phyloP scores from a whole-genome alignment of 1,139 yeast genomes.

The Diutina rugosa region DNA sequence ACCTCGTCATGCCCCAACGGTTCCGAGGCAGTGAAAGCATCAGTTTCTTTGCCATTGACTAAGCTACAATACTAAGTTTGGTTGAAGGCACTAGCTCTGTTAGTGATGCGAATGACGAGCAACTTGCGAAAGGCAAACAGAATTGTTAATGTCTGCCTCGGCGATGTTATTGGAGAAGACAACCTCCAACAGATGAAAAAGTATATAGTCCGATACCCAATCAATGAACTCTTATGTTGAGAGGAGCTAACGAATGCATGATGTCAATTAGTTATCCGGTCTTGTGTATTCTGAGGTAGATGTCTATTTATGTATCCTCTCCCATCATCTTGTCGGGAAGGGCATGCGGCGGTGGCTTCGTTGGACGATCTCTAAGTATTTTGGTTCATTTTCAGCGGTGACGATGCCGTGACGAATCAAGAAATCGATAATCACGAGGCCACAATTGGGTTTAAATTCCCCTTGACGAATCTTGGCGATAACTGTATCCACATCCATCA shows the following conservation, averaged over 20 bases:
- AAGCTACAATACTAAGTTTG: not conserved
- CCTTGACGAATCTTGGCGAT: constrained; percentile 30
- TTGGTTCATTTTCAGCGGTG: constrained; percentile 47
- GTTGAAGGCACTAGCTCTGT: no score
- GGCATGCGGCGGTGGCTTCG: constrained; percentile 61
- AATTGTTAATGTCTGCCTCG: no score
- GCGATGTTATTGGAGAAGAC: no score
- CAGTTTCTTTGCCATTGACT: not conserved
- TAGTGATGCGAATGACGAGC: no score
- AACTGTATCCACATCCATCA: constrained; percentile 51
- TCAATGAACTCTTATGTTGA: no score
- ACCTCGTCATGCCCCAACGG: not conserved
- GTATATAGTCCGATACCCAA: no score
- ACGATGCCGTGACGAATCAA: constrained; percentile 69
- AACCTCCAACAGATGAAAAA: no score
- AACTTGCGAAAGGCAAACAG: no score
- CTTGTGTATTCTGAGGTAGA: not conserved
- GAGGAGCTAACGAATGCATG: no score
- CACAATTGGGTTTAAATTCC: constrained; percentile 86
- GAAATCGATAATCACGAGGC: constrained; percentile 67
- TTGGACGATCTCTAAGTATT: constrained; percentile 42
- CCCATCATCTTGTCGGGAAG: constrained; percentile 35
- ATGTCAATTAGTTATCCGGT: no score
- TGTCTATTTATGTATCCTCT: not conserved
- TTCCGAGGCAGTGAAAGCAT: not conserved